Evolutionary conservation across 441 rosid species (phyloP).

Genomic region (Gossypium laxum): DNA sequence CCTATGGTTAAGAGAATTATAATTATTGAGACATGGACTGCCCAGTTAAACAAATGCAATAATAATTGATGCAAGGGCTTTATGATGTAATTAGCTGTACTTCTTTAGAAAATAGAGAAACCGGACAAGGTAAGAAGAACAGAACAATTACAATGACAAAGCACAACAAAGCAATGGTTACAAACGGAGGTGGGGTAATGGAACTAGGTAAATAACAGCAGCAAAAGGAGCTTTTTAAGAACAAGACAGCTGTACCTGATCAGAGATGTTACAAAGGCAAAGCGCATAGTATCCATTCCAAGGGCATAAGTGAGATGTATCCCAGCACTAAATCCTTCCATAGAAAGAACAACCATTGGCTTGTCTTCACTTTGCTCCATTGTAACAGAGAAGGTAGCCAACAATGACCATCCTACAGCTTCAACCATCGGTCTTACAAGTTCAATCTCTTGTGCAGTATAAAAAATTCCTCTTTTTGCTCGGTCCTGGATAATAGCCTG

Average conservation of each 20-base stretch:
- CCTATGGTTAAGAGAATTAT: neutral
- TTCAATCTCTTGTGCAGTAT: slow-evolving; percentile 64
- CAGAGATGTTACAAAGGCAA: slow-evolving; percentile 92
- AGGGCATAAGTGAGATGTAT: slow-evolving; percentile 78
- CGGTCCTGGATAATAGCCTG: slow-evolving; percentile 84
- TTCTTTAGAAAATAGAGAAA: neutral
- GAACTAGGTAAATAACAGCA: neutral
- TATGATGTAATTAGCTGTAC: neutral
- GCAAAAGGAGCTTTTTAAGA: neutral
- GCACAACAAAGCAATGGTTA: neutral
- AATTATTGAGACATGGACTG: neutral
- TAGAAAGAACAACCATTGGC: slow-evolving; percentile 76
- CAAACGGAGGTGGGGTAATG: neutral
- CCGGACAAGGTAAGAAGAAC: slow-evolving; percentile 1
- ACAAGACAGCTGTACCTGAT: slow-evolving; percentile 48
- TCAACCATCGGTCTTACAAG: slow-evolving; percentile 95
- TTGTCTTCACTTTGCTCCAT: slow-evolving; percentile 98
- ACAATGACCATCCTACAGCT: slow-evolving; percentile 98
- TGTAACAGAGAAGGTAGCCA: slow-evolving; percentile 94
- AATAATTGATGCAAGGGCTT: neutral
- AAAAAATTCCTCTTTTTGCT: slow-evolving; percentile 81
- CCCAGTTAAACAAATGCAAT: neutral
- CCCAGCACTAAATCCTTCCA: slow-evolving; percentile 99
- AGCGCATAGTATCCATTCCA: slow-evolving; percentile 99
- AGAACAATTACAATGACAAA: neutral